Evolutionary conservation across 2,329 filamentous ascomycete species (phyloP), one percentile per base, ranked within the genome.

Genomic region (Beauveria sp.): DNA sequence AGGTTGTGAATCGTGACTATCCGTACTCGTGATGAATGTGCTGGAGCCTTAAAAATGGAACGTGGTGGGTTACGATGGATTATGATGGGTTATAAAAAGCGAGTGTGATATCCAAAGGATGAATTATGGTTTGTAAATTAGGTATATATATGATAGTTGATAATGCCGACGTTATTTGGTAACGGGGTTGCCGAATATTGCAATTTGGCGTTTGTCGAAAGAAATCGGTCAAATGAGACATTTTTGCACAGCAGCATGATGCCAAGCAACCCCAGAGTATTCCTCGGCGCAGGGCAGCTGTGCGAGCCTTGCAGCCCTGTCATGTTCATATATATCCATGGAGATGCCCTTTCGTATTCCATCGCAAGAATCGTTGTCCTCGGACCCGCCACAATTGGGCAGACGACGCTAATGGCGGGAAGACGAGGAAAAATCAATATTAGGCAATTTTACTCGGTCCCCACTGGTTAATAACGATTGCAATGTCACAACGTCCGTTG

Each of bases 401-500:
- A 5, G 38, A 46, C 22, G n/a, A 57, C 43, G 54, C 54, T 49
- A 49, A 40, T 16, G 20, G 14, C 22, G n/a, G 28, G 31, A 31
- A 46, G 55, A 20, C 38, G 45, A 31, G 55, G 5, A 26, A 22
- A 34, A 46, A 26, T 16, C 38, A 54, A 61, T 61, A 61, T 61
- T 61, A 49, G 50, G 50, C 58, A 61, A 61, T 61, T 61, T 61
- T 28, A 53, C 42, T n/a, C 7, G 26, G 20, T 45, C 28, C 12
- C 58, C 58, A 61, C 57, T 31, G 49, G 50, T 50, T 34, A 59
- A 46, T 43, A 45, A 59, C 31, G 45, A 3, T 48, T 28, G 20
- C 34, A 38, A 38, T 38, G 34, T 38, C 34, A 38, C 34, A 14
- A 38, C 34, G 34, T 14, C 34, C 5, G 5, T 14, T 38, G 4